A percentile compares a stretch with the other conserved stretches of the same genome.
phyloP scores from a whole-genome alignment of 129 eudicot genomes.

The Arctium lappa region DNA sequence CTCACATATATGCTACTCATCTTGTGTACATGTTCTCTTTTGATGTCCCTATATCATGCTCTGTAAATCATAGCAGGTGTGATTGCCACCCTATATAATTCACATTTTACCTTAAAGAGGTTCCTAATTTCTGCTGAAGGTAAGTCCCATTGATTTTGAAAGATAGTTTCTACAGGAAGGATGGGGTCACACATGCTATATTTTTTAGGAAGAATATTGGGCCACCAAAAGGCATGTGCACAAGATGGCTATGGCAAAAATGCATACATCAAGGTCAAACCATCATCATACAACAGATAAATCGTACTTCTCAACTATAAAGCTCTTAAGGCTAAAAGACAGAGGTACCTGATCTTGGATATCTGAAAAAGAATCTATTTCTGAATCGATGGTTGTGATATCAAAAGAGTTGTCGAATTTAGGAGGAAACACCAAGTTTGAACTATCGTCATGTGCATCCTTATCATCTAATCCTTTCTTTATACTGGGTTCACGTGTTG shows the following conservation, averaged over 20 bases:
- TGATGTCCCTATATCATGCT: not conserved
- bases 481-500: slow-evolving; percentile 42
- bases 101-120: not conserved
- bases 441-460: slow-evolving; percentile 10
- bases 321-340: not conserved
- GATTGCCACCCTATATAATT: not conserved
- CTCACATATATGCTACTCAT: not conserved
- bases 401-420: slow-evolving; percentile 47
- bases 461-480: slow-evolving; percentile 38
- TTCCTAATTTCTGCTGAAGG: not conserved
- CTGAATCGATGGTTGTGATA: slow-evolving; percentile 41
- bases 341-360: slow-evolving; percentile 75
- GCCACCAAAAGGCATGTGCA: not conserved
- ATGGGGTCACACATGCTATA: not conserved
- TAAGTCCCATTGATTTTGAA: not conserved
- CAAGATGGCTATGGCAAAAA: not conserved
- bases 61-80: not conserved
- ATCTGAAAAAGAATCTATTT: slow-evolving; percentile 67
- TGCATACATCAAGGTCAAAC: not conserved
- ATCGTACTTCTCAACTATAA: not conserved
- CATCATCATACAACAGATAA: not conserved
- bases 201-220: not conserved
- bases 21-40: not conserved
- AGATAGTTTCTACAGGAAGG: not conserved
- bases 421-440: slow-evolving; percentile 32